These are phyloP conservation scores for Tulasnella sp. DNA, from an alignment of 768 basidiomycete species.

Conservation along the genomic window DNA sequence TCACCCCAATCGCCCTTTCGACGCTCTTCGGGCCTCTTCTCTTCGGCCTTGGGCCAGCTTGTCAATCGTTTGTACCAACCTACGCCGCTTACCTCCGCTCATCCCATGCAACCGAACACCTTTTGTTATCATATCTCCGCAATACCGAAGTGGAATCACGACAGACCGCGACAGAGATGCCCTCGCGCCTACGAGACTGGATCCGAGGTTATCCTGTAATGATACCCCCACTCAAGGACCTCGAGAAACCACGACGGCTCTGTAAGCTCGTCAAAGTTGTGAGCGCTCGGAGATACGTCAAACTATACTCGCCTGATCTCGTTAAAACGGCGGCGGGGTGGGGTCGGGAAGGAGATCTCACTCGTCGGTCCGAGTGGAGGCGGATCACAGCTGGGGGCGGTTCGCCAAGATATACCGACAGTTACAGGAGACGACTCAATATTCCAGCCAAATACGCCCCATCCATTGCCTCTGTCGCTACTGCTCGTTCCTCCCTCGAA, in stretches of 20 bases:
- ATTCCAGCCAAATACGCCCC: conserved; percentile 33
- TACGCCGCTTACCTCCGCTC: conserved; percentile 69
- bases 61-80: conserved; percentile 33
- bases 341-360: conserved; percentile 41
- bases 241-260: conserved; percentile 54
- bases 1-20: conserved; percentile 83
- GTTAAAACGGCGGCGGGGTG: conserved; percentile 52
- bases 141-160: conserved; percentile 49
- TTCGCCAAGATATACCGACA: conserved; percentile 64
- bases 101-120: conserved; percentile 81
- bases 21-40: conserved; percentile 82
- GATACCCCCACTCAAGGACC: conserved; percentile 49
- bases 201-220: conserved; percentile 80
- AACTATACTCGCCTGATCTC: conserved; percentile 81
- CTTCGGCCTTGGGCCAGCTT: conserved; percentile 61
- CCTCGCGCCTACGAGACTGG: conserved; percentile 83
- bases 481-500: conserved; percentile 5
- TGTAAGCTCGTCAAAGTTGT: conserved; percentile 68
- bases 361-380: conserved; percentile 64
- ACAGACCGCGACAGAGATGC: conserved; percentile 48
- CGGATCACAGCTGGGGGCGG: conserved; percentile 37
- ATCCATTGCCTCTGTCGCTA: conserved; percentile 5
- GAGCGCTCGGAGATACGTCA: conserved; percentile 66
- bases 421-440: conserved; percentile 68
- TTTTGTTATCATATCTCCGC: conserved; percentile 83